Percentiles rank a stretch among this genome's conserved stretches.
These are phyloP conservation scores for Hypoxylon sp. DNA, from an alignment of 2,329 filamentous ascomycete species.

Conservation along the genomic window DNA sequence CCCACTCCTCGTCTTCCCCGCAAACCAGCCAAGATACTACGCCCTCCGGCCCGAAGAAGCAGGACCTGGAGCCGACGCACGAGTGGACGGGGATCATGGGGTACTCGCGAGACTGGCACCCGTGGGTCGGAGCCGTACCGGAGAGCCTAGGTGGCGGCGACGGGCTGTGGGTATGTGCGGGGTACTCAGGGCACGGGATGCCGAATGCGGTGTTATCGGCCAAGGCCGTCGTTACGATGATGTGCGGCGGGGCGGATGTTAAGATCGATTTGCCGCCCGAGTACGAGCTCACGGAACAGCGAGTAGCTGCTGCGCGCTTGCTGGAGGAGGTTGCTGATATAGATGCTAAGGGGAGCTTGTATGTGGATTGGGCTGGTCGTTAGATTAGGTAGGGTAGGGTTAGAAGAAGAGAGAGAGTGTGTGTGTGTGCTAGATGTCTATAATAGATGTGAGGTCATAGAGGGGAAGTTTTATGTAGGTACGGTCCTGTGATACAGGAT, in stretches of 20 bases:
- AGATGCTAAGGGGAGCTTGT: slow-evolving; percentile 46
- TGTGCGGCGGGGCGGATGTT: slow-evolving; percentile 60
- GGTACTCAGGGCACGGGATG: slow-evolving; percentile 84
- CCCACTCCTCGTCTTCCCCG: neutral
- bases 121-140: slow-evolving; percentile 81
- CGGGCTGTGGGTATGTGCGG: slow-evolving; percentile 75
- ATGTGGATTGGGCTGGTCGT: slow-evolving; percentile 32
- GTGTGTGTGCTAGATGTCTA: neutral
- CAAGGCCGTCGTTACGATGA: slow-evolving; percentile 73
- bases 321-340: slow-evolving; percentile 35
- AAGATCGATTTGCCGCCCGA: slow-evolving; percentile 62
- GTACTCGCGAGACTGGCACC: slow-evolving; percentile 75
- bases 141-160: slow-evolving; percentile 63
- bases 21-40: neutral
- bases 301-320: slow-evolving; percentile 47
- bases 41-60: slow-evolving; percentile 47
- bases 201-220: slow-evolving; percentile 78
- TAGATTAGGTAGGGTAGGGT: neutral
- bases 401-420: too few relatives aligned
- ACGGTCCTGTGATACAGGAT: neutral
- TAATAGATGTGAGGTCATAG: neutral
- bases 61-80: slow-evolving; percentile 67
- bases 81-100: slow-evolving; percentile 90
- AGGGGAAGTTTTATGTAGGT: neutral
- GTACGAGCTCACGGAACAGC: slow-evolving; percentile 58